phyloP scores from a whole-genome alignment of 768 basidiomycete species.

The Suillus plorans region DNA sequence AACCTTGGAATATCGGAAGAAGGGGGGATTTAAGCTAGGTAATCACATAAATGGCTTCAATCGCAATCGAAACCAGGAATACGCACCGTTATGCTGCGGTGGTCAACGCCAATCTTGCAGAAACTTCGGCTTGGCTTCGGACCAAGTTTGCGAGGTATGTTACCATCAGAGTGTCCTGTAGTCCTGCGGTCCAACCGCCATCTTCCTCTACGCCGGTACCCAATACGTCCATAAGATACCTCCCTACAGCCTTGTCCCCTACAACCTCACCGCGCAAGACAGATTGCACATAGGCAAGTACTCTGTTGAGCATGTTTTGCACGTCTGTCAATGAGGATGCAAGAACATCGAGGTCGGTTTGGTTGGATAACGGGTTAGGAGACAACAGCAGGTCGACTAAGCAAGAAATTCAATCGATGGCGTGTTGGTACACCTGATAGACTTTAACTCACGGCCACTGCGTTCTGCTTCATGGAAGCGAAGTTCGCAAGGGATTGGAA shows the following conservation, averaged over 20 bases:
- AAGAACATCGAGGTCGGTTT: slow-evolving; percentile 74
- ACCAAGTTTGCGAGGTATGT: slow-evolving; percentile 93
- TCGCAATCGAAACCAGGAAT: slow-evolving; percentile 6
- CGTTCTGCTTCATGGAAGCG: slow-evolving; percentile 82
- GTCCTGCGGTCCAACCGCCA: slow-evolving; percentile 69
- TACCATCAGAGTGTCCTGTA: slow-evolving; percentile 93
- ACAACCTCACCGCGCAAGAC: slow-evolving; percentile 77
- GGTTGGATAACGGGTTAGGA: slow-evolving; percentile 45
- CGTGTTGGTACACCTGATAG: not conserved
- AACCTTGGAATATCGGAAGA: not conserved
- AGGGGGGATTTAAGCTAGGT: not conserved
- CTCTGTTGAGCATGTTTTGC: slow-evolving; percentile 78
- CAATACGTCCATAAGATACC: slow-evolving; percentile 88
- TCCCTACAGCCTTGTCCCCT: slow-evolving; percentile 83
- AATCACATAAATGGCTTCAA: not conserved
- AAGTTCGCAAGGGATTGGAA: slow-evolving; percentile 87
- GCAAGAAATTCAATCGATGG: slow-evolving; percentile 1
- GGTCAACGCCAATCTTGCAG: slow-evolving; percentile 80
- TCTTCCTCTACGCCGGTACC: slow-evolving; percentile 72
- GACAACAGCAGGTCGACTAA: not conserved
- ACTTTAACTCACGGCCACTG: slow-evolving; percentile 67
- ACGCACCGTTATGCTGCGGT: slow-evolving; percentile 35
- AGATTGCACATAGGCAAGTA: slow-evolving; percentile 78
- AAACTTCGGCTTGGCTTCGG: slow-evolving; percentile 90
- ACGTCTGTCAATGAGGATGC: slow-evolving; percentile 72